Conservation (phyloP, 2,329 filamentous ascomycete genomes). For the Ophiosphaerella narmari region DNA sequence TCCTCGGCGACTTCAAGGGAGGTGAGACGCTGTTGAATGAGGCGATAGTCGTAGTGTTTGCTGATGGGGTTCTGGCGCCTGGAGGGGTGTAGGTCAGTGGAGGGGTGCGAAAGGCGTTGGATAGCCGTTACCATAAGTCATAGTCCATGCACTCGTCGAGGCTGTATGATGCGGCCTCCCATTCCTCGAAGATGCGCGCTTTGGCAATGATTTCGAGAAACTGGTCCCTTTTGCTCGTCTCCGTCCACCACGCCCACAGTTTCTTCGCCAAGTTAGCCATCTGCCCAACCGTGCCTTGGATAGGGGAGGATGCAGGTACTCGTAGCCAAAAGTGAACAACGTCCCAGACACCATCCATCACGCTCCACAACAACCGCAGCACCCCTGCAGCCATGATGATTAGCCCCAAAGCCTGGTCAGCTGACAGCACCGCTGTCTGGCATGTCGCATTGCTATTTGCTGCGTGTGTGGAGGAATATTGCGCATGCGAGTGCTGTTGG, state of each 20-base stretch:
- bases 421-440: slow-evolving; percentile 17
- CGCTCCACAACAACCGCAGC: slow-evolving; percentile 25
- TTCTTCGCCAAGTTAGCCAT: slow-evolving; percentile 58
- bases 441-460: slow-evolving; percentile 35
- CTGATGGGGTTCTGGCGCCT: slow-evolving; percentile 83
- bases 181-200: slow-evolving; percentile 78
- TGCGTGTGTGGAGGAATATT: slow-evolving; percentile 19
- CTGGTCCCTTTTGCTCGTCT: slow-evolving; percentile 66
- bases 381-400: slow-evolving; percentile 26
- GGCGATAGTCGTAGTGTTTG: slow-evolving; percentile 81
- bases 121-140: slow-evolving; percentile 70
- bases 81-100: not conserved
- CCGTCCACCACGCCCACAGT: slow-evolving; percentile 68
- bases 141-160: slow-evolving; percentile 82
- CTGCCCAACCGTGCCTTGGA: not conserved
- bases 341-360: slow-evolving; percentile 42
- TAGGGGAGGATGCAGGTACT: slow-evolving; percentile 30
- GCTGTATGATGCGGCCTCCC: slow-evolving; percentile 81
- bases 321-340: slow-evolving; percentile 49
- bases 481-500: slow-evolving; percentile 16
- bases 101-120: not conserved
- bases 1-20: slow-evolving; percentile 72
- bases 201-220: slow-evolving; percentile 69
- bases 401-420: slow-evolving; percentile 17
- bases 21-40: slow-evolving; percentile 77